A percentile compares a stretch with the other conserved stretches of the same genome.
phyloP scores from a whole-genome alignment of 202 grass and related monocot species.

The Hordeum pubiflorum region DNA sequence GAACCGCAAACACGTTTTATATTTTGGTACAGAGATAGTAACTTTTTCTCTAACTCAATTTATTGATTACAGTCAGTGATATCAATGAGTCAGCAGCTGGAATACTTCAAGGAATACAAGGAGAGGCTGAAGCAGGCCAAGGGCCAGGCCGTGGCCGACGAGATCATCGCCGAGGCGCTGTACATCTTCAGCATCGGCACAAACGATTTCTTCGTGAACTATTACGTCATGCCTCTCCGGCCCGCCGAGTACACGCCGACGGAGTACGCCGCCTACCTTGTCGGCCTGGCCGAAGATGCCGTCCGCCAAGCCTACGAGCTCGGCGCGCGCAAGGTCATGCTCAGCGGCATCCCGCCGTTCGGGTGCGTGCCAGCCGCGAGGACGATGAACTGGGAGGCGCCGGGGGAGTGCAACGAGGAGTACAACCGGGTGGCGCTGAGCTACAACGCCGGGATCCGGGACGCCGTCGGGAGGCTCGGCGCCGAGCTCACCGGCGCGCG shows the following conservation, averaged over 20 bases:
- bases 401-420: conserved; percentile 49
- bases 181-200: conserved; percentile 69
- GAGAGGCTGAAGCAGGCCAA: conserved; percentile 28
- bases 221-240: conserved; percentile 25
- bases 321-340: conserved; percentile 50
- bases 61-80: conserved; percentile 43
- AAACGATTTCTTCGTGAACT: conserved; percentile 77
- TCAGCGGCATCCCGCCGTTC: conserved; percentile 45
- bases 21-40: too few species aligned
- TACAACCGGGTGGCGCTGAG: conserved; percentile 34
- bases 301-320: conserved; percentile 30
- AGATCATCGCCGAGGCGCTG: conserved; percentile 44
- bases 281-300: conserved; percentile 32
- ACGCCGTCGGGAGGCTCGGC: conserved; percentile 33
- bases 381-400: conserved; percentile 19
- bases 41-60: not conserved
- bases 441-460: conserved; percentile 39
- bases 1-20: too few species aligned
- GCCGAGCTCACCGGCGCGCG: conserved; percentile 21
- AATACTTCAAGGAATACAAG: conserved; percentile 61
- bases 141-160: conserved; percentile 21
- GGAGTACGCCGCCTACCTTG: conserved; percentile 40
- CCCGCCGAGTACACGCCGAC: conserved; percentile 26
- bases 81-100: conserved; percentile 46
- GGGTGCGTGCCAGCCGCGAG: conserved; percentile 31